Evolutionary conservation across 2,329 filamentous ascomycete species (phyloP), one percentile per base, ranked within the genome.

Genomic region (Neopestalotiopsis sp.): DNA sequence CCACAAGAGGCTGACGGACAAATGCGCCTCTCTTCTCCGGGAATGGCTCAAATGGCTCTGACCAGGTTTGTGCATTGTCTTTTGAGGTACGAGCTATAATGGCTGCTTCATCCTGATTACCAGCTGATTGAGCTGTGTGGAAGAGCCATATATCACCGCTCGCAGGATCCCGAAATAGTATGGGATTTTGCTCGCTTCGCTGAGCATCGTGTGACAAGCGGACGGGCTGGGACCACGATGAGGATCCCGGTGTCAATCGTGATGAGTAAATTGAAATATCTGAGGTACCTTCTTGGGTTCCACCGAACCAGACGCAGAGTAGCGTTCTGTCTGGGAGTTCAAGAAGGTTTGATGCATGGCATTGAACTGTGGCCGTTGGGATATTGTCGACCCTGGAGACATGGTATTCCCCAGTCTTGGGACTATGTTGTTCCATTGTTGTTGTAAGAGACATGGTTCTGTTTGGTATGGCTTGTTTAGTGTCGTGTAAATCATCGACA

Each of bases 241-340:
- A 66, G 0, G 77, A 68, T 0, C 77, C 78, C 0, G 77, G 73
- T 1, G 70, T 72, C 1, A 81, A 72, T 6, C 81, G 79, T 13
- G 83, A 82, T 0, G 82, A 71, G 69, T 82, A 83, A 62, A 84
- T 82, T 67, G 77, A 80, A 57, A 84, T 84, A 63, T 84, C 83
- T 0, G 81, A 78, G 3, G 79, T 78, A 0, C 83, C 83, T 72
- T 84, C 82, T 68, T 84, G 82, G 0, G 80, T 83, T 1, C 83
- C 83, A 4, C 83, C 83, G 40, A 84, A 84, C 81, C 81, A 84
- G 14, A 75, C 78, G 68, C 82, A 84, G 0, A 84, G 73, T 0
- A 84, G 72, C 3, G 80, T 80, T n/a, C 77, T 77, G 71, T 83
- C 77, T 1, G 78, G 78, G 0, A 84, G 76, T 34, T 79, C 75